Base-by-base conservation (phyloP, 2,329 filamentous ascomycete species). In the Penicillium sumatraense region DNA sequence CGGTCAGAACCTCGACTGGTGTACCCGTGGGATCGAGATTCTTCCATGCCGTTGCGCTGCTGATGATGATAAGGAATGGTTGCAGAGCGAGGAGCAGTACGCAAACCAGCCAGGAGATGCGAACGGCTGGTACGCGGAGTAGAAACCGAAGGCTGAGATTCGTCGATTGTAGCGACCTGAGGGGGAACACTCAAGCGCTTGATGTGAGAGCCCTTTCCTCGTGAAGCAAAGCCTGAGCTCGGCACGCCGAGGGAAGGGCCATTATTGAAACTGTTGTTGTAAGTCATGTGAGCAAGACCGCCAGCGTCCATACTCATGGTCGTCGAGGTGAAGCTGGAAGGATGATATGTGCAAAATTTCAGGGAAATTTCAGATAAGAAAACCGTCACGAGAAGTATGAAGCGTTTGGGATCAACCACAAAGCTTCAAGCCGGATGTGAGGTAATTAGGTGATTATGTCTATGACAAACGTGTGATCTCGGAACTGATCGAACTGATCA, bases 241-340 rank as follows among this genome's bases (percentile, higher is more conserved):
- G 92, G 89, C 79, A 91, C 86, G 70, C 87, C 86, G 67, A 96
- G 82, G 67, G 86, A 88, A 75, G 68, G 73, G 68, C 85, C 85
- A 72, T 85, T 82, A 71, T 85, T 81, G 75, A 89, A 82, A 74
- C 84, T 80, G 75, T 90, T 90, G 76, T 88, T 90, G 83, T 91
- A 93, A 81, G 91, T 90, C 93, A 98, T 98, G 85, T 96, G 92
- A 95, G 92, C 89, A 83, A 96, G 91, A 95, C 92, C 91, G 85
- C 93, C 93, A 86, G 93, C 88, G 93, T 96, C 89, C 89, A 96
- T 78, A 72, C 75, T 76, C 75, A 68, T 65, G 49, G 57, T 70
- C 59, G 54, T 68, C 53, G 57, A 68, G 56, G 54, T 51, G 63
- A 49, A 51, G 57, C 57, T 56, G 54, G 58, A 50, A 63, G 56